Evolutionary conservation across 2,329 filamentous ascomycete species (phyloP).

Genomic region (Alternaria sp.): DNA sequence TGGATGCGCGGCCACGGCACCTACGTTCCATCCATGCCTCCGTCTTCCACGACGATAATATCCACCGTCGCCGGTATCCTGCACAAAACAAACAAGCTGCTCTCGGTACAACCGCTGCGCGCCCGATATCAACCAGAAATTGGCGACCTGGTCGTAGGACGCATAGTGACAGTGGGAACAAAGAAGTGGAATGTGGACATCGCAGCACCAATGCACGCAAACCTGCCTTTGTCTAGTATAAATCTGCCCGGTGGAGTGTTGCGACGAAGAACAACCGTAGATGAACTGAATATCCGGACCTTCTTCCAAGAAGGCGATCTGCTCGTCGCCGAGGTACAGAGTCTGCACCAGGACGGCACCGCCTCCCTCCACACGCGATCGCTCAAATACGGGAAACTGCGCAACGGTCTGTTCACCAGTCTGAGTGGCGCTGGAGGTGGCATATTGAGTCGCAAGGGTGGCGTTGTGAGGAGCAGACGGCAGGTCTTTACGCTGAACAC

Average conservation of each 20-base stretch:
- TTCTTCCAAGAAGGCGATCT: constrained; percentile 97
- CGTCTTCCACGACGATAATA: constrained; percentile 71
- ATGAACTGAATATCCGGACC: constrained; percentile 96
- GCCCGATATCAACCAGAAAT: constrained; percentile 96
- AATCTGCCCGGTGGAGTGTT: constrained; percentile 95
- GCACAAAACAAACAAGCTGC: constrained; percentile 94
- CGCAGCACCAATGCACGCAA: constrained; percentile 83
- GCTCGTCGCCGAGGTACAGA: constrained; percentile 93
- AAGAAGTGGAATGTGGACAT: constrained; percentile 96
- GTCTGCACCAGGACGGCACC: constrained; percentile 83
- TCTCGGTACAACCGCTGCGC: constrained; percentile 88
- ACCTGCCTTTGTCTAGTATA: constrained; percentile 86
- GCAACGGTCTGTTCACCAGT: constrained; percentile 89
- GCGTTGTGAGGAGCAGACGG: constrained; percentile 82
- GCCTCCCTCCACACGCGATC: constrained; percentile 89
- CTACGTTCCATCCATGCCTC: constrained; percentile 67
- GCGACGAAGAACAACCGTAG: constrained; percentile 89
- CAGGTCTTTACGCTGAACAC: constrained; percentile 81
- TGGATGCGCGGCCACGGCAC: constrained; percentile 99
- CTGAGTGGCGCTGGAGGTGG: constrained; percentile 81
- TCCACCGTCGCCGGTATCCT: constrained; percentile 92
- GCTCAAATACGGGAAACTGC: constrained; percentile 92
- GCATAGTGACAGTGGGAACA: constrained; percentile 94
- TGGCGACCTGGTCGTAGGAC: constrained; percentile 91
- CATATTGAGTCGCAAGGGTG: constrained; percentile 61